Evolutionary conservation across 2,329 filamentous ascomycete species (phyloP), one percentile per base, ranked within the genome.

Genomic region (Stenocarpella maydis): DNA sequence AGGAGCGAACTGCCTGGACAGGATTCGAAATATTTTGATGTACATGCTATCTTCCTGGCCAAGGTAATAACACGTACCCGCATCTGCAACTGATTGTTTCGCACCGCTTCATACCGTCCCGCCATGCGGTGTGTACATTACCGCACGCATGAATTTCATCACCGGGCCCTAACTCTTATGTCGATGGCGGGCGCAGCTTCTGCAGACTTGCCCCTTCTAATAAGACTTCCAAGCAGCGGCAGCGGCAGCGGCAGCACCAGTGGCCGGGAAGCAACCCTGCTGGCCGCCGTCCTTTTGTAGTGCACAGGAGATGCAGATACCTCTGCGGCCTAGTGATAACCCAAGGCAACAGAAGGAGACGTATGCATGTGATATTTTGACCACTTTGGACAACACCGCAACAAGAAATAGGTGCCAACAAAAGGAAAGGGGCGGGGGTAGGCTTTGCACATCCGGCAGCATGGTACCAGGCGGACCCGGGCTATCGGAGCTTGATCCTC

Each of bases 71-170:
- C 4, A 34, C 21, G n/a, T n/a, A 47, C 41, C 55, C 39, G 45
- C 55, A 61, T 61, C 41, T 61, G 55, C 58, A 37, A 37, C 19
- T 45, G 28, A 6, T 19, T 34, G 58, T 63, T 34, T 47, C 58
- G 49, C 26, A 47, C 58, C 14, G 17, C 58, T 24, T 61, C 58
- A 28, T n/a, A n/a, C 41, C 26, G 58, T 61, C 28, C 58, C 58
- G 26, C 26, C 26, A 34, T 28, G 55, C 55, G 58, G 58, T 26
- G 58, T 28, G 49, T 58, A 41, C 26, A 63, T 49, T 49, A 31
- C n/a, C n/a, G n/a, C n/a, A n/a, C 28, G 58, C 58, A 63, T 63
- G n/a, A 63, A 47, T 63, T 45, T 63, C 58, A 63, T 63, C 58
- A 49, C 41, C 37, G 28, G 12, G 6, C 26, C 58, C 43, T 47